Evolutionary conservation across 495 filamentous ascomycete species (phyloP), one percentile per base, ranked within the genome.

Genomic region (Chaetomidium leptoderma): DNA sequence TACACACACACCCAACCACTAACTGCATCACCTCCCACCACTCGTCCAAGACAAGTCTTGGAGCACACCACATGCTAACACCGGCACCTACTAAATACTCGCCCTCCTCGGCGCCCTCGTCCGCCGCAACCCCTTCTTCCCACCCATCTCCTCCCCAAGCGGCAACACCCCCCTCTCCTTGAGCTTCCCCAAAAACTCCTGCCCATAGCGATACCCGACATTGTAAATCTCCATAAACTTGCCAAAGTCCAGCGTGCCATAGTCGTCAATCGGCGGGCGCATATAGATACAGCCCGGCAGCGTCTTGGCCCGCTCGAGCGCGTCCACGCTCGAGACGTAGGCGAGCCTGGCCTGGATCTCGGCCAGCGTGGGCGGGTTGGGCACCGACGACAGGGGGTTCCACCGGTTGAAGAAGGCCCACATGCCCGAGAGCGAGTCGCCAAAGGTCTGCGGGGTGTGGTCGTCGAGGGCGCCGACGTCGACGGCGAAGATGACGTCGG

Each of bases 201-300:
- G 87, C 17, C 91, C 93, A 74, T 85, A 97, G 32, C 80, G 74
- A 69, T 95, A 96, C 4, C 93, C 95, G 2, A 96, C 78, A 63
- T 85, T 76, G 66, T 92, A 96, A 57, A 99, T 97, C 76, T 97
- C 93, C 59, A 96, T 91, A 72, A 99, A 97, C 70, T 91, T 96
- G 52, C 82, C 88, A 76, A 99, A 99, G 43, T 97, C 95, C 50
- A 99, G 72, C 8, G 93, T 99, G 0, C 91, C 93, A 57, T 95
- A 97, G 6, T 83, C 78, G 65, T 97, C 95, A 54, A 99, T 87
- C 4, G 93, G 93, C 26, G 95, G 95, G 6, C 93, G 81, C 89
- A 97, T 93, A 67, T 97, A 99, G 23, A 92, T 73, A 69, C 91
- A 96, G 6, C 93, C 95, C 0, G 87, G 80, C 57, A 83, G 89